Evolutionary conservation across 225 moss, liverwort and hornwort genomes (phyloP).

Genomic region (Bryoerythrophyllum caledonicum): DNA sequence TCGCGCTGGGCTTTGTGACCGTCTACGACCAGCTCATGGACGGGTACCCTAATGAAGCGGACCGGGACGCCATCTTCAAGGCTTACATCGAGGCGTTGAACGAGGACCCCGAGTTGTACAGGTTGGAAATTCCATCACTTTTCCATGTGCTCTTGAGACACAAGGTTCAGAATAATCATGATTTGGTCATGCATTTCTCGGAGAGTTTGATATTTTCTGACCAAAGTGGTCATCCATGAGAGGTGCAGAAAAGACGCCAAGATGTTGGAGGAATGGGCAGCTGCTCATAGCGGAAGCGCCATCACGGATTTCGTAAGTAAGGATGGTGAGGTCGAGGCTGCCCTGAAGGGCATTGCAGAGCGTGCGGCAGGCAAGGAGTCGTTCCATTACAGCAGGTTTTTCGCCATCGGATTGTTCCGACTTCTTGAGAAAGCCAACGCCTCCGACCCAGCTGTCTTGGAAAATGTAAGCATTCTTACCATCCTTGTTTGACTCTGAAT

Average conservation of each 20-base stretch:
- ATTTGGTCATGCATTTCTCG: too few relatives aligned
- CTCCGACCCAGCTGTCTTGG: slow-evolving; percentile 57
- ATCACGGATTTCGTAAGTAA: slow-evolving; percentile 53
- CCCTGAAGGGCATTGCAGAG: slow-evolving; percentile 64
- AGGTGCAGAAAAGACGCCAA: slow-evolving; percentile 58
- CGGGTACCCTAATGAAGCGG: slow-evolving; percentile 53
- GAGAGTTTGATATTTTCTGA: slow-evolving; percentile 7
- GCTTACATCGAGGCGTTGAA: slow-evolving; percentile 68
- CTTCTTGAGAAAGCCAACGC: slow-evolving; percentile 69
- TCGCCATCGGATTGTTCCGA: slow-evolving; percentile 78
- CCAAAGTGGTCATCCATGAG: background rate
- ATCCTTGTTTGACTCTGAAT: background rate
- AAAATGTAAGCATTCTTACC: slow-evolving; percentile 34
- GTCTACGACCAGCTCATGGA: slow-evolving; percentile 84
- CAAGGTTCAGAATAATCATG: too few relatives aligned
- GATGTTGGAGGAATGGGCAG: slow-evolving; percentile 75
- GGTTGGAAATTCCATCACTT: slow-evolving; percentile 14
- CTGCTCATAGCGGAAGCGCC: slow-evolving; percentile 45
- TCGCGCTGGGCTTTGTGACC: slow-evolving; percentile 75
- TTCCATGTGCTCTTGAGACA: background rate
- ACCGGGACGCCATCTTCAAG: slow-evolving; percentile 68
- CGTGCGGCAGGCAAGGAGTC: slow-evolving; percentile 58
- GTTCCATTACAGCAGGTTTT: slow-evolving; percentile 82
- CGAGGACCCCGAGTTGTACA: slow-evolving; percentile 71
- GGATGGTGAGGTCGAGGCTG: slow-evolving; percentile 53